Percentiles rank a stretch among this genome's conserved stretches.
Evolutionary conservation across 768 basidiomycete species (phyloP).

Genomic region (Gyrodon lividus): DNA sequence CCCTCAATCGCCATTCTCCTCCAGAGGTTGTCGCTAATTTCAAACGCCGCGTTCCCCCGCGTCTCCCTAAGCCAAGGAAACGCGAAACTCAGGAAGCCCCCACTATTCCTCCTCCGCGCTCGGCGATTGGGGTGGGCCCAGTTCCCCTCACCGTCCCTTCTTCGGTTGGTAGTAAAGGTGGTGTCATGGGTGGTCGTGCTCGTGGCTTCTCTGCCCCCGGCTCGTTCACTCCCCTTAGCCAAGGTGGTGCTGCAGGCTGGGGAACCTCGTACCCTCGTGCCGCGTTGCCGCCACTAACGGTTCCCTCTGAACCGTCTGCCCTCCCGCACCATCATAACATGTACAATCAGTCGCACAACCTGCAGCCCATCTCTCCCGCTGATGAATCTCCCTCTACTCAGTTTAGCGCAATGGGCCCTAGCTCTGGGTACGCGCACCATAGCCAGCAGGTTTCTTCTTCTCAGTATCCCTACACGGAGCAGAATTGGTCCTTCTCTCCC

Average conservation of each 20-base stretch:
- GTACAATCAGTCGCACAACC: conserved; percentile 56
- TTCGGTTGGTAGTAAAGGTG: conserved; percentile 34
- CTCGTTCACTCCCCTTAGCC: conserved; percentile 70
- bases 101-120: conserved; percentile 71
- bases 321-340: conserved; percentile 54
- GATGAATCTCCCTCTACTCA: conserved; percentile 63
- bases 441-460: conserved; percentile 43
- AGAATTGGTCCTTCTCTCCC: conserved; percentile 50
- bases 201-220: conserved; percentile 85
- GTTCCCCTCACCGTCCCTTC: conserved; percentile 67
- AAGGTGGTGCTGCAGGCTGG: conserved; percentile 58
- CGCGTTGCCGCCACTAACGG: conserved; percentile 77
- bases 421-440: conserved; percentile 31
- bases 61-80: conserved; percentile 84
- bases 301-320: conserved; percentile 72
- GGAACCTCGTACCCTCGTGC: conserved; percentile 56
- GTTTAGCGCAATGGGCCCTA: conserved; percentile 40
- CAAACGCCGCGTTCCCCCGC: conserved; percentile 93
- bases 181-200: conserved; percentile 53
- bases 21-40: conserved; percentile 91
- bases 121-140: conserved; percentile 67
- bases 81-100: conserved; percentile 69
- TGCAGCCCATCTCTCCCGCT: conserved; percentile 67
- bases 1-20: conserved; percentile 86
- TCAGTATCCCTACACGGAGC: conserved; percentile 65